A percentile compares a stretch with the other conserved stretches of the same genome.
phyloP scores from a whole-genome alignment of 75 land plant species.

The Pinus albicaulis region DNA sequence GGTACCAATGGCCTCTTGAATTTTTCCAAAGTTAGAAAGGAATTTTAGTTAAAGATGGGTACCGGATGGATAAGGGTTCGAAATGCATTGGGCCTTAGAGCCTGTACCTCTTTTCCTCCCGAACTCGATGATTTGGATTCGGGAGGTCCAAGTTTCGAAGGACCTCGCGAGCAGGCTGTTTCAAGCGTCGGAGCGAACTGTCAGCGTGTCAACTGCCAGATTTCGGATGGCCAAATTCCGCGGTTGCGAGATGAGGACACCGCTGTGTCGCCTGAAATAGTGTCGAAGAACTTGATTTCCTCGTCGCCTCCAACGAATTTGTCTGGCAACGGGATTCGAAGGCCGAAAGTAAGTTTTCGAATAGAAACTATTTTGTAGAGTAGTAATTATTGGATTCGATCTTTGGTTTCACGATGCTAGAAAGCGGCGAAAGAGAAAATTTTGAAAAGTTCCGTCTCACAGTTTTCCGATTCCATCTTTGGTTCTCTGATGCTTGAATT shows the following conservation, averaged over 20 bases:
- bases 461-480: no score
- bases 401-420: no score
- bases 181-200: not conserved
- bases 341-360: not conserved
- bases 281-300: not conserved
- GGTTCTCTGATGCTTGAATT: not conserved
- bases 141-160: not conserved
- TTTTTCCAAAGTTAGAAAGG: no score
- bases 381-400: no score
- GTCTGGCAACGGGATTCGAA: not conserved
- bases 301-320: not conserved
- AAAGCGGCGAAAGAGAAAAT: no score
- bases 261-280: not conserved
- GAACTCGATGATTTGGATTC: not conserved
- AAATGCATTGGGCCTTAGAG: constrained; percentile 4
- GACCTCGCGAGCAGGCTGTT: not conserved
- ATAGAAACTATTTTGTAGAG: not conserved
- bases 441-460: no score
- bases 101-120: not conserved
- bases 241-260: not conserved
- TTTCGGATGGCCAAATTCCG: not conserved
- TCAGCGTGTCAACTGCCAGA: not conserved
- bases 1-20: no score
- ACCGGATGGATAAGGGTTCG: constrained; percentile 10
- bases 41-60: not conserved